phyloP scores from a whole-genome alignment of 495 filamentous ascomycete genomes.

The Neurospora hispaniola region DNA sequence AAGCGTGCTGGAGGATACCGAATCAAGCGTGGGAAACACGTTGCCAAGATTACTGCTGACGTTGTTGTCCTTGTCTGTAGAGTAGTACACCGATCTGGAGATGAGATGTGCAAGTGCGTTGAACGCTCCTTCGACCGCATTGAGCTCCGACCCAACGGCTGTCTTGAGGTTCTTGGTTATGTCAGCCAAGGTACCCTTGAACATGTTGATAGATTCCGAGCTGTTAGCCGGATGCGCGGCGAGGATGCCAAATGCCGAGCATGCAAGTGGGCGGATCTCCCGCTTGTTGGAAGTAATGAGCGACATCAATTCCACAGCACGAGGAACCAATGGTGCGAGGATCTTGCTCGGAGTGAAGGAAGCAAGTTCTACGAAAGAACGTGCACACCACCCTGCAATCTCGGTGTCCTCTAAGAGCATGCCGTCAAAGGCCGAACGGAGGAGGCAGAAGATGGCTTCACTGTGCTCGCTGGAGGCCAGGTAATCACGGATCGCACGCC shows the following conservation, averaged over 20 bases:
- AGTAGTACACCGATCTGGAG: slow-evolving; percentile 22
- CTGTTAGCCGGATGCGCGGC: slow-evolving; percentile 48
- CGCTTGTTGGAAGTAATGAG: slow-evolving; percentile 59
- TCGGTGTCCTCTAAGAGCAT: slow-evolving; percentile 39
- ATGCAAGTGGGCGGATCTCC: slow-evolving; percentile 48
- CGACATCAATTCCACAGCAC: slow-evolving; percentile 40
- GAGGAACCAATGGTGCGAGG: slow-evolving; percentile 38
- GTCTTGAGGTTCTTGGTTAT: slow-evolving; percentile 15
- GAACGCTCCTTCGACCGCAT: slow-evolving; percentile 27
- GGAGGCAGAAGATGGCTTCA: slow-evolving; percentile 28
- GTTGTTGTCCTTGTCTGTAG: not conserved
- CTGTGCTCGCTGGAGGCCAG: slow-evolving; percentile 23
- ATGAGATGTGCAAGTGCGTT: slow-evolving; percentile 19
- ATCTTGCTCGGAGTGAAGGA: slow-evolving; percentile 47
- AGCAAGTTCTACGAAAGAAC: slow-evolving; percentile 55
- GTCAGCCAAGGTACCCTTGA: slow-evolving; percentile 3
- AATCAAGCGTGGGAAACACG: slow-evolving; percentile 14
- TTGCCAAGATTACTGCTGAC: not conserved
- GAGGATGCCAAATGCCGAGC: slow-evolving; percentile 69
- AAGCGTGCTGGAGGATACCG: slow-evolving; percentile 4
- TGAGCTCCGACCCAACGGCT: slow-evolving; percentile 25
- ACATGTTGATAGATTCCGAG: slow-evolving; percentile 11
- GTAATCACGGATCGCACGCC: slow-evolving; percentile 43
- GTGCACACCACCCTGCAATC: slow-evolving; percentile 44
- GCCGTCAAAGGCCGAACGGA: slow-evolving; percentile 48